A percentile compares a stretch with the other conserved stretches of the same genome.
These are phyloP conservation scores for Bonia amplexicaulis DNA, from an alignment of 176 grass and related monocot genomes.

Conservation along the genomic window DNA sequence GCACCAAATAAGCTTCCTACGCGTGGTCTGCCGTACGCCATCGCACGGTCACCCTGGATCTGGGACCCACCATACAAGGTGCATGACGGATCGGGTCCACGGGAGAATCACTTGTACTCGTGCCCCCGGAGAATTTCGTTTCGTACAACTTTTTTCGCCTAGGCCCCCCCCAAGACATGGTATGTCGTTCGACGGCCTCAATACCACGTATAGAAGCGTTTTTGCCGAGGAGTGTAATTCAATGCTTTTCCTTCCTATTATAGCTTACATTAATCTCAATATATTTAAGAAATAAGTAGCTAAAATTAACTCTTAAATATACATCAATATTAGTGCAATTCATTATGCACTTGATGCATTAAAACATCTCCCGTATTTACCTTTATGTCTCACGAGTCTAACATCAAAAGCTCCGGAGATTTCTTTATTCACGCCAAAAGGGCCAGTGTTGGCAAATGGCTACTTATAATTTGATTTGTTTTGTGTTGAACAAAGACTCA, in stretches of 20 bases:
- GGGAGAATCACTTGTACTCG: background rate
- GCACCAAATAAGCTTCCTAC: background rate
- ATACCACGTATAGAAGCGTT: no score
- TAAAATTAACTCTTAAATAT: no score
- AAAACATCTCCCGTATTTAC: background rate
- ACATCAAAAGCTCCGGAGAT: background rate
- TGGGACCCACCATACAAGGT: rapidly evolving
- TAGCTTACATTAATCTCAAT: no score
- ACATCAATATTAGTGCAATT: no score
- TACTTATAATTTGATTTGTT: background rate
- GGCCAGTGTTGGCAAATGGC: background rate
- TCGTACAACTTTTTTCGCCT: background rate
- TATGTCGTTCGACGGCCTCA: background rate
- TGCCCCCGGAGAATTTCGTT: background rate
- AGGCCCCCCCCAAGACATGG: background rate
- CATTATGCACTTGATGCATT: no score
- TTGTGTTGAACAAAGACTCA: background rate
- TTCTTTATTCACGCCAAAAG: background rate
- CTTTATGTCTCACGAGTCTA: background rate
- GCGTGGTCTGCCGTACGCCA: background rate
- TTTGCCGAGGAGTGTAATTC: background rate
- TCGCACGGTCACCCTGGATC: rapidly evolving
- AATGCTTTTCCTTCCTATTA: no score
- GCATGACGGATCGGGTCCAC: background rate
- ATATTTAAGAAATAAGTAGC: no score